Conservation (phyloP, 2,329 filamentous ascomycete species). For the Colletotrichum caudatum region DNA sequence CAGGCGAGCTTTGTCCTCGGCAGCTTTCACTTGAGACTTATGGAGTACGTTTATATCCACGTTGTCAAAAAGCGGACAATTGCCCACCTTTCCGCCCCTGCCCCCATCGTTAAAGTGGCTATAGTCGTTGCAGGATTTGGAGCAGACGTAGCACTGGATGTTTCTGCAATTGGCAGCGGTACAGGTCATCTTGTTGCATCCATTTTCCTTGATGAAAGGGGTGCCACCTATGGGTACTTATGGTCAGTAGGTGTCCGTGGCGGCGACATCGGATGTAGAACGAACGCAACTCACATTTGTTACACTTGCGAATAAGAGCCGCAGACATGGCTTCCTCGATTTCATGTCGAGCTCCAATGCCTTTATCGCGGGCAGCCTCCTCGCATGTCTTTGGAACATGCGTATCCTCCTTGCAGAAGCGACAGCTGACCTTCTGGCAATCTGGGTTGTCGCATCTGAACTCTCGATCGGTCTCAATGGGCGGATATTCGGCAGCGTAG, state of each 20-base stretch:
- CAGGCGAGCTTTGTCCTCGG: conserved; percentile 68
- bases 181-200: conserved; percentile 89
- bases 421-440: conserved; percentile 74
- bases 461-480: conserved; percentile 75
- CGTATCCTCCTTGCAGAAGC: conserved; percentile 74
- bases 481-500: conserved; percentile 79
- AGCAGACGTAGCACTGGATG: conserved; percentile 78
- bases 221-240: conserved; percentile 61
- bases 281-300: conserved; percentile 61
- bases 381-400: conserved; percentile 81
- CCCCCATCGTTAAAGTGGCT: conserved; percentile 73
- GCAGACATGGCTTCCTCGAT: conserved; percentile 89
- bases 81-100: conserved; percentile 61
- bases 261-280: not conserved
- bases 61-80: conserved; percentile 77
- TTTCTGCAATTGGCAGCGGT: conserved; percentile 63
- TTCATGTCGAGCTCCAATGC: conserved; percentile 70
- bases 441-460: conserved; percentile 77
- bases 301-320: conserved; percentile 82
- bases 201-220: conserved; percentile 82
- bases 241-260: conserved; percentile 32
- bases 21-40: conserved; percentile 70
- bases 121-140: conserved; percentile 72
- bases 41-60: conserved; percentile 68
- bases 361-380: conserved; percentile 71